Percentiles rank a stretch among this genome's conserved stretches.
Evolutionary conservation across 805 yeast genomes (phyloP).

Genomic region (Helenozyma baotianmanensis): DNA sequence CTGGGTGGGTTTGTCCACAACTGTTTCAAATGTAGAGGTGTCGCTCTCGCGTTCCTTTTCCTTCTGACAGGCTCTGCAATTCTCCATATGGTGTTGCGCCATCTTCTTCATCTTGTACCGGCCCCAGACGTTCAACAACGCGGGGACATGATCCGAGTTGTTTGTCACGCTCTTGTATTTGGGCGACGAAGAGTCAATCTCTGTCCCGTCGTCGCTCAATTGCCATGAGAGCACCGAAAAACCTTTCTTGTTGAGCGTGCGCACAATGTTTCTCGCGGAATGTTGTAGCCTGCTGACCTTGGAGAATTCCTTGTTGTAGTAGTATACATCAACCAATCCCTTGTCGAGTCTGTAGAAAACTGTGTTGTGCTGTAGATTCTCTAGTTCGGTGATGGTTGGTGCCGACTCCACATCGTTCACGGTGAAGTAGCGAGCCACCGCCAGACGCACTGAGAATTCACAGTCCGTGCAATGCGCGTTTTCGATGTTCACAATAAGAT

Average conservation of each 20-base stretch:
- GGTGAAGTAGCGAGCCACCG: conserved; percentile 21
- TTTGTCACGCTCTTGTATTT: not conserved
- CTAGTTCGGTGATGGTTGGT: conserved; percentile 5
- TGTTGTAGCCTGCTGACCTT: conserved; percentile 9
- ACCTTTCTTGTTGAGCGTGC: conserved; percentile 30
- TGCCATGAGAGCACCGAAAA: conserved; percentile 36
- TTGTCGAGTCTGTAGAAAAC: conserved; percentile 18
- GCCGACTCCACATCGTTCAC: conserved; percentile 9
- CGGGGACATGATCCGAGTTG: too few species aligned
- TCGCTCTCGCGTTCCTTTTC: conserved; percentile 5
- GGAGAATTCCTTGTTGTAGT: conserved; percentile 12
- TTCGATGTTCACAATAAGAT: conserved; percentile 19
- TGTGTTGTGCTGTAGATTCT: conserved; percentile 6
- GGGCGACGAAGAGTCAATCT: conserved; percentile 6
- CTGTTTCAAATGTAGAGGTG: too few species aligned
- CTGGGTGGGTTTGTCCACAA: not conserved
- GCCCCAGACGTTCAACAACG: conserved; percentile 9
- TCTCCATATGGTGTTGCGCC: conserved; percentile 32
- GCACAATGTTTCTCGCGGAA: conserved; percentile 21
- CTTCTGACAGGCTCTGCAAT: conserved; percentile 40
- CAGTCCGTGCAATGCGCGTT: conserved; percentile 59
- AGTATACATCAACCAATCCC: conserved; percentile 23
- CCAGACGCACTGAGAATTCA: conserved; percentile 30
- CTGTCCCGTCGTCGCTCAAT: conserved; percentile 16
- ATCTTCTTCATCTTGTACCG: conserved; percentile 14